Percentiles rank a stretch among this genome's conserved stretches.
Conservation (phyloP, 306 rosid genomes). For the Pyrus pyrifolia region DNA sequence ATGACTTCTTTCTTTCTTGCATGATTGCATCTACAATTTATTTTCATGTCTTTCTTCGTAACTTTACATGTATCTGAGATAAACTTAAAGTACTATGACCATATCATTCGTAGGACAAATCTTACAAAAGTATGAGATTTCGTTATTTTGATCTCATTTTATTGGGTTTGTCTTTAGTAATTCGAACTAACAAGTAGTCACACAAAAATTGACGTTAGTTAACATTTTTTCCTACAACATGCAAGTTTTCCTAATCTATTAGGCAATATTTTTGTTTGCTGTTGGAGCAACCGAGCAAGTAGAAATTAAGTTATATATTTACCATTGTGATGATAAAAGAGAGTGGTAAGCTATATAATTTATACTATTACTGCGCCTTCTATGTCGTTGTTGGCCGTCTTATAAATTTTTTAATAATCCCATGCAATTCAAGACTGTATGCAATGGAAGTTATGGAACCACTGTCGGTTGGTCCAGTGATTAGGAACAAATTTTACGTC, state of each 20-base stretch:
- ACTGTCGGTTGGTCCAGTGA: fast-evolving
- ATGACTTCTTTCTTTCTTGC: neutral
- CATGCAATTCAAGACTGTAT: neutral
- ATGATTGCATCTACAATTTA: neutral
- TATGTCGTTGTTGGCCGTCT: neutral
- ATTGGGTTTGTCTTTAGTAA: too few relatives aligned
- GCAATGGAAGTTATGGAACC: neutral
- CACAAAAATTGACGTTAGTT: neutral
- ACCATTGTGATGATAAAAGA: neutral
- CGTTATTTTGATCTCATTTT: too few relatives aligned
- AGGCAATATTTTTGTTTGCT: neutral
- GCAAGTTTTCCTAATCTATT: neutral
- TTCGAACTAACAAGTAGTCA: too few relatives aligned
- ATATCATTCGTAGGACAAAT: too few relatives aligned
- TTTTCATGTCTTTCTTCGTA: too few relatives aligned
- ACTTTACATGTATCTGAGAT: neutral
- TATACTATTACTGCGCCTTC: neutral
- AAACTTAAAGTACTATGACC: too few relatives aligned
- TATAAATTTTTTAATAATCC: neutral
- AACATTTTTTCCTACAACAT: neutral
- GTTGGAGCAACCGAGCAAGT: neutral
- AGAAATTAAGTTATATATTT: neutral
- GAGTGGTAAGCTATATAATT: neutral
- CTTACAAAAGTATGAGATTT: neutral
- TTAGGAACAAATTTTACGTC: fast-evolving